A percentile compares a stretch with the other conserved stretches of the same genome.
phyloP scores from a whole-genome alignment of 2,329 filamentous ascomycete species.

The Chaetomiaceae sp. region DNA sequence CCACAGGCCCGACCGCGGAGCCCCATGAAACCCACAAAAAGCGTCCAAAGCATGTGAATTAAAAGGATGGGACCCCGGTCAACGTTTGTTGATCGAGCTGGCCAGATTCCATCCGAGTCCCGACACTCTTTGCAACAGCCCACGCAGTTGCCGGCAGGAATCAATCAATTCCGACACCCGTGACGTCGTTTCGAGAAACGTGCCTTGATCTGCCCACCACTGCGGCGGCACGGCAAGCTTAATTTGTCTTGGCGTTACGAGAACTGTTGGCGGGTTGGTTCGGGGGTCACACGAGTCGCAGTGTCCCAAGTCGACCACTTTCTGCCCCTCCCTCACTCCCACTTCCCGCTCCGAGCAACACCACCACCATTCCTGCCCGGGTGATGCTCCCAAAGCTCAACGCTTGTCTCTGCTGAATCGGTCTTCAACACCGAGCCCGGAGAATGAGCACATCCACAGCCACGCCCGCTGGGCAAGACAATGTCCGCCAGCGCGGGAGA shows the following conservation, averaged over 20 bases:
- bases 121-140: neutral
- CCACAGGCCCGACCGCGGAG: neutral
- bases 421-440: conserved; percentile 23
- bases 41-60: conserved; percentile 21
- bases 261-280: neutral
- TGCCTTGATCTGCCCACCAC: neutral
- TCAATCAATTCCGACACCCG: too few relatives aligned
- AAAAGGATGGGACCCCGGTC: conserved; percentile 20
- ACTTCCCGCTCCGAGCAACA: neutral
- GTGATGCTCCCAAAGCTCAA: conserved; percentile 24
- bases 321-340: neutral
- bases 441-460: conserved; percentile 24
- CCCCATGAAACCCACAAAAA: conserved; percentile 17
- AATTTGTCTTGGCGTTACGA: conserved; percentile 22
- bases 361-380: neutral
- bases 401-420: conserved; percentile 19
- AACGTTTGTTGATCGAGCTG: neutral
- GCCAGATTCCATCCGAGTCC: neutral
- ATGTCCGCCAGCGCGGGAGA: conserved; percentile 21
- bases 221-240: conserved; percentile 8
- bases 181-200: conserved; percentile 6
- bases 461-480: conserved; percentile 19
- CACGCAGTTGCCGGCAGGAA: conserved; percentile 1
- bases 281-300: conserved; percentile 18
- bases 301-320: neutral